These are phyloP conservation scores for Hyphodiscus sp. DNA, from an alignment of 2,329 filamentous ascomycete genomes.

Conservation along the genomic window DNA sequence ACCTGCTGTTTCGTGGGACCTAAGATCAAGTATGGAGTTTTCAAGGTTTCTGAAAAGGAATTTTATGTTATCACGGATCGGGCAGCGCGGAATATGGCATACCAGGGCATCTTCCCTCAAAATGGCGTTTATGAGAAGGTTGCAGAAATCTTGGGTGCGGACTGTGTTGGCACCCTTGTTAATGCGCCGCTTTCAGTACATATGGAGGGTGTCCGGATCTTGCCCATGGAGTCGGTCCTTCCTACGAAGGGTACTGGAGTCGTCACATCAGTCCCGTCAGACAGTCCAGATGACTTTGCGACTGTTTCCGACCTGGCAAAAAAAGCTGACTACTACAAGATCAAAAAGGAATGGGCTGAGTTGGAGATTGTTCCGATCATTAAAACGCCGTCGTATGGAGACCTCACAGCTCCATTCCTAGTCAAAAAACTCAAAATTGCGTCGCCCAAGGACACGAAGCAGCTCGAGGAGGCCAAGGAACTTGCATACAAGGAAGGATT, in stretches of 20 bases:
- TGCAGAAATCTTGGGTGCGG: slow-evolving; percentile 67
- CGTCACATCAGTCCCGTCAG: slow-evolving; percentile 90
- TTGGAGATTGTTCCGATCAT: slow-evolving; percentile 86
- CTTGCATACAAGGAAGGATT: slow-evolving; percentile 95
- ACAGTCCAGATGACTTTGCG: slow-evolving; percentile 92
- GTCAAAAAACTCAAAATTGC: slow-evolving; percentile 94
- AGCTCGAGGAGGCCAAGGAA: slow-evolving; percentile 90
- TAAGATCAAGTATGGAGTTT: slow-evolving; percentile 82
- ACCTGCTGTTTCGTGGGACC: slow-evolving; percentile 93
- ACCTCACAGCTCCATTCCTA: slow-evolving; percentile 74
- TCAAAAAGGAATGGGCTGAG: slow-evolving; percentile 94
- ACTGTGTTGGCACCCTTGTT: slow-evolving; percentile 81
- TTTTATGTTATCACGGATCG: slow-evolving; percentile 81
- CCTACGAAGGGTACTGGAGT: slow-evolving; percentile 94
- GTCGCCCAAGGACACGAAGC: slow-evolving; percentile 88
- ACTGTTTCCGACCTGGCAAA: slow-evolving; percentile 83
- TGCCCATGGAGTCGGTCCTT: slow-evolving; percentile 93
- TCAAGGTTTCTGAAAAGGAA: slow-evolving; percentile 69
- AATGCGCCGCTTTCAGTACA: slow-evolving; percentile 85
- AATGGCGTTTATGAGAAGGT: slow-evolving; percentile 72
- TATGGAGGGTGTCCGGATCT: slow-evolving; percentile 73
- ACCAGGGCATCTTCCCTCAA: slow-evolving; percentile 76
- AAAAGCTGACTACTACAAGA: slow-evolving; percentile 94
- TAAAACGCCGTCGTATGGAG: slow-evolving; percentile 78
- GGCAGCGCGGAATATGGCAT: slow-evolving; percentile 90